phyloP scores from a whole-genome alignment of 2,329 filamentous ascomycete species.

The Pseudonectria buxi region DNA sequence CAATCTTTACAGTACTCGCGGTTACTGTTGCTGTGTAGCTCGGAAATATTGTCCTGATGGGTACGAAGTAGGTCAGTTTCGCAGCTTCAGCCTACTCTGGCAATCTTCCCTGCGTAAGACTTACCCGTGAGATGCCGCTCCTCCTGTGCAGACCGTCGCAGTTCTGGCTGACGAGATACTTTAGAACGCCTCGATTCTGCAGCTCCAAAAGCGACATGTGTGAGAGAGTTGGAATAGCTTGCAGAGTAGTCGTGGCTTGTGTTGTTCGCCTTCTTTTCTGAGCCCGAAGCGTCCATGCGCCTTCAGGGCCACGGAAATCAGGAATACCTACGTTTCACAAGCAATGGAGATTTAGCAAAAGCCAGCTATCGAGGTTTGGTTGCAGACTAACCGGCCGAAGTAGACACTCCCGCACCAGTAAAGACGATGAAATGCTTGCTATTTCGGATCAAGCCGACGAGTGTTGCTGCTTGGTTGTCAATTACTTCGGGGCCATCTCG shows the following conservation, averaged over 20 bases:
- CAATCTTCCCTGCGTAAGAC: no score
- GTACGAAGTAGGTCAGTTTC: background rate
- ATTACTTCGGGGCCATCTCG: conserved; percentile 7
- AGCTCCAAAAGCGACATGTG: conserved; percentile 42
- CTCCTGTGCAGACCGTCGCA: conserved; percentile 36
- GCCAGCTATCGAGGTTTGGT: no score
- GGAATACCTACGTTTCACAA: conserved; percentile 40
- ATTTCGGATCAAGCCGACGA: conserved; percentile 31
- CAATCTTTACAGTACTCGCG: conserved; percentile 38
- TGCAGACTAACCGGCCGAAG: conserved; percentile 32
- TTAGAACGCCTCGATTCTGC: conserved; percentile 34
- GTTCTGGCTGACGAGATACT: conserved; percentile 36
- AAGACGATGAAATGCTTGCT: conserved; percentile 41
- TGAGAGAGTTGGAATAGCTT: conserved; percentile 37
- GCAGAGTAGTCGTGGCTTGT: conserved; percentile 30
- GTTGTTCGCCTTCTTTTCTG: conserved; percentile 30
- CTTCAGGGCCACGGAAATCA: conserved; percentile 41
- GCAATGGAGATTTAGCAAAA: no score
- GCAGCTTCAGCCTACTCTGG: no score
- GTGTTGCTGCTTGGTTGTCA: conserved; percentile 29
- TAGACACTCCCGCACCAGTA: conserved; percentile 41
- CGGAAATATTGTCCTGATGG: conserved; percentile 39
- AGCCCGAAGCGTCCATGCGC: conserved; percentile 38
- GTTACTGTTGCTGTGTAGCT: conserved; percentile 43
- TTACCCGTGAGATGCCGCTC: conserved; percentile 39